These are phyloP conservation scores for Dryadomyces quercus-mongolicae DNA, from an alignment of 2,329 filamentous ascomycete species.

Conservation along the genomic window DNA sequence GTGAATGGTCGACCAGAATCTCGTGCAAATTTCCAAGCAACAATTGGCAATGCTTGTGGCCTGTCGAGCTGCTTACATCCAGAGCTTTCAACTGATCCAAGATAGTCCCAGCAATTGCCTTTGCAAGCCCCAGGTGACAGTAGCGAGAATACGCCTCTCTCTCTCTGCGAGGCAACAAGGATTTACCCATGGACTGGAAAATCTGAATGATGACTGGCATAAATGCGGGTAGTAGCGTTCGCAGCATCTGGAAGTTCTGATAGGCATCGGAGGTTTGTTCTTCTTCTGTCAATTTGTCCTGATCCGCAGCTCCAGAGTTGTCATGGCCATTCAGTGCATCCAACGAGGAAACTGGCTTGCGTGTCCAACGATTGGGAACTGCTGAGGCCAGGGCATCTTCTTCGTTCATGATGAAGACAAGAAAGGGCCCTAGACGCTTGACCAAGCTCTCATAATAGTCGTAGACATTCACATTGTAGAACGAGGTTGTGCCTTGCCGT, in stretches of 20 bases:
- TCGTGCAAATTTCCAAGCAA: constrained; percentile 68
- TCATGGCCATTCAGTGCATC: constrained; percentile 3
- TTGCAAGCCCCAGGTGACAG: constrained; percentile 43
- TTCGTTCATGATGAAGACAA: constrained; percentile 74
- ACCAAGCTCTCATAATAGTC: constrained; percentile 73
- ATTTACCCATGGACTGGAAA: constrained; percentile 74
- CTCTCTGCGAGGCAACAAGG: constrained; percentile 62
- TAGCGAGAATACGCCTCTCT: constrained; percentile 48
- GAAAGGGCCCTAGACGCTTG: constrained; percentile 61
- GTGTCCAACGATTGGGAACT: constrained; percentile 58
- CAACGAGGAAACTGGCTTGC: constrained; percentile 2
- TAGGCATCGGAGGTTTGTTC: constrained; percentile 29
- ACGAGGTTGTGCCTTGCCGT: constrained; percentile 50
- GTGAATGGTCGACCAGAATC: constrained; percentile 58
- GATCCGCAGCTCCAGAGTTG: not conserved
- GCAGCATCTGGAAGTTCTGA: constrained; percentile 66
- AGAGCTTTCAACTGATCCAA: constrained; percentile 50
- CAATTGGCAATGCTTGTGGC: constrained; percentile 72
- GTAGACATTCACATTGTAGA: constrained; percentile 68
- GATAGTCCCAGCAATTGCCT: constrained; percentile 59
- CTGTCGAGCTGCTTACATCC: constrained; percentile 39
- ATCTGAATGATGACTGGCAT: constrained; percentile 73
- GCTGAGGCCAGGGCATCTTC: constrained; percentile 62
- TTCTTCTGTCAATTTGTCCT: constrained; percentile 26
- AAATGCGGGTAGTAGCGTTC: constrained; percentile 65